phyloP scores from a whole-genome alignment of 306 rosid species.

The Lupinus albus region DNA sequence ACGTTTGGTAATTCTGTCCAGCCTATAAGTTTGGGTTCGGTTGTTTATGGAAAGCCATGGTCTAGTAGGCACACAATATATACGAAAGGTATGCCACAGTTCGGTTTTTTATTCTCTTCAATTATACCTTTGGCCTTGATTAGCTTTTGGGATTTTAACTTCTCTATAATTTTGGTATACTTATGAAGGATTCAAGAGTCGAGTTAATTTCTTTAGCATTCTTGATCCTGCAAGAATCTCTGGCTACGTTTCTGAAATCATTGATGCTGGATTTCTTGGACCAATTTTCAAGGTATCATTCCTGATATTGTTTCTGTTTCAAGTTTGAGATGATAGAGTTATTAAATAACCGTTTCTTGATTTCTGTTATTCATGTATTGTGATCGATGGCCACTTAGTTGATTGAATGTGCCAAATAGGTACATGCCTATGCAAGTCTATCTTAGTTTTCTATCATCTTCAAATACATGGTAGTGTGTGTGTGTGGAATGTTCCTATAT shows the following conservation, averaged over 20 bases:
- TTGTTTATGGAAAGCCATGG: constrained; percentile 76
- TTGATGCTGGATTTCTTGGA: constrained; percentile 85
- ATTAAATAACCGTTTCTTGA: constrained; percentile 14
- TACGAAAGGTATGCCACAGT: constrained; percentile 72
- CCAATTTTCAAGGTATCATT: constrained; percentile 83
- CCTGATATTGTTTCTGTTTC: constrained; percentile 20
- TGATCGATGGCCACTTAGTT: not conserved
- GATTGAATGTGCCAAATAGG: not conserved
- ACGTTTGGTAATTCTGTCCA: constrained; percentile 49
- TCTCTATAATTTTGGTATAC: constrained; percentile 27
- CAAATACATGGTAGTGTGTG: not conserved
- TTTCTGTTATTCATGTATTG: constrained; percentile 1
- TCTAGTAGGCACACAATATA: constrained; percentile 64
- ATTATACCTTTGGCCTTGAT: constrained; percentile 4
- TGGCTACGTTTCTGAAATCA: constrained; percentile 77
- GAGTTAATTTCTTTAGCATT: constrained; percentile 64
- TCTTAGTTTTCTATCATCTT: not conserved
- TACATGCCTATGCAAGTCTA: too few species aligned
- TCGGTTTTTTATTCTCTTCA: constrained; percentile 3
- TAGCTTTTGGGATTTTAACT: constrained; percentile 12
- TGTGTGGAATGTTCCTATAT: too few species aligned
- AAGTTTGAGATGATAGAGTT: constrained; percentile 28
- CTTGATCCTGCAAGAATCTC: constrained; percentile 63
- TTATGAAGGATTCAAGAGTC: constrained; percentile 82
- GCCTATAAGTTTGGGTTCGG: constrained; percentile 63